Evolutionary conservation across 805 yeast species (phyloP).

Genomic region (Saccharomycopsis sp.): DNA sequence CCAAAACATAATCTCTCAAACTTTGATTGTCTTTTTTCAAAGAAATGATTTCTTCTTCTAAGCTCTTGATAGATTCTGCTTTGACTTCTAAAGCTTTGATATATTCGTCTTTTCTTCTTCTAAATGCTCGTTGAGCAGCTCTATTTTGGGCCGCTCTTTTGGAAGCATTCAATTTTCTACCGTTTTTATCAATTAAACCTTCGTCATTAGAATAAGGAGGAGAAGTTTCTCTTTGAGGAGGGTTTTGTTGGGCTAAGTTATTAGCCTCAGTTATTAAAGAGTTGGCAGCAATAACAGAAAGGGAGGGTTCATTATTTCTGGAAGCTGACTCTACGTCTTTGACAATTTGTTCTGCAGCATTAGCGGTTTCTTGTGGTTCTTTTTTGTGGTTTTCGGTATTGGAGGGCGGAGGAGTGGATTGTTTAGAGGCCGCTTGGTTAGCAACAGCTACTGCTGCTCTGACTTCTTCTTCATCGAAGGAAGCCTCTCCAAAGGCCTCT

Average conservation of each 20-base stretch:
- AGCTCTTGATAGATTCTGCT: constrained; percentile 50
- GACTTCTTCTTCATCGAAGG: constrained; percentile 5
- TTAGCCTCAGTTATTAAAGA: not conserved
- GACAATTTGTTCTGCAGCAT: not conserved
- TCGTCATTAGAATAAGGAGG: no score
- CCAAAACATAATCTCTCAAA: constrained; percentile 61
- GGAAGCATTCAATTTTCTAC: constrained; percentile 28
- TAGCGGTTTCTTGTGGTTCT: not conserved
- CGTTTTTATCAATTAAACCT: not conserved
- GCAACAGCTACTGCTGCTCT: constrained; percentile 31
- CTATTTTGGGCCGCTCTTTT: constrained; percentile 90
- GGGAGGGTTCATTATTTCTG: not conserved
- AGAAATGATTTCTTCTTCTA: constrained; percentile 56
- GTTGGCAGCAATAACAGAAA: not conserved
- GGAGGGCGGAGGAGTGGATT: not conserved
- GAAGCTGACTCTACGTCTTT: not conserved
- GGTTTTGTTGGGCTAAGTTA: not conserved
- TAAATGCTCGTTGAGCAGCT: constrained; percentile 84
- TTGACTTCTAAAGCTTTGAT: constrained; percentile 70
- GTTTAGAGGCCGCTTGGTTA: constrained; percentile 15
- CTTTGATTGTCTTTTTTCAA: constrained; percentile 60
- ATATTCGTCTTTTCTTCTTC: constrained; percentile 73
- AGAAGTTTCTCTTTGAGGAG: no score
- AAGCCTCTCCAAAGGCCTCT: constrained; percentile 9
- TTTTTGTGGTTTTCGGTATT: not conserved